Percentiles rank a stretch among this genome's conserved stretches.
phyloP scores from a whole-genome alignment of 2,329 filamentous ascomycete genomes.

The Macrophomina tecta region DNA sequence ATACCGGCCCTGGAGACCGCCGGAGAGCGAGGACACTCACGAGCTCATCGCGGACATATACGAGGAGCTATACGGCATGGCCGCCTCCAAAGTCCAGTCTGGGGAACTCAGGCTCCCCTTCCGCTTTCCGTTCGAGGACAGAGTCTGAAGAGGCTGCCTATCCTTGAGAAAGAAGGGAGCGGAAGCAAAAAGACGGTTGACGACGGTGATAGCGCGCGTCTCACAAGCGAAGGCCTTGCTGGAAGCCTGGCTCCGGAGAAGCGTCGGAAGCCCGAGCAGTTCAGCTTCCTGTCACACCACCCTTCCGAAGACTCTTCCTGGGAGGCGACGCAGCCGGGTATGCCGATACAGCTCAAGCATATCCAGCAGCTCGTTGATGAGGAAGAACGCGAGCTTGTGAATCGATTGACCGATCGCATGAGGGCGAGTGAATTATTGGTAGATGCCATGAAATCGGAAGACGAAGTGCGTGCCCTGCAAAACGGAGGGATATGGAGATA shows the following conservation, averaged over 20 bases:
- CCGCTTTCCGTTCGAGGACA: not conserved
- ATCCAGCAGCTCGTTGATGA: too few relatives aligned
- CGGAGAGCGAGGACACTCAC: not conserved
- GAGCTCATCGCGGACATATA: not conserved
- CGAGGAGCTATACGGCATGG: not conserved
- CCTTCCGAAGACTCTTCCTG: too few relatives aligned
- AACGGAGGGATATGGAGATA: too few relatives aligned
- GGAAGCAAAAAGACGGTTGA: not conserved
- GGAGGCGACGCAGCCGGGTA: too few relatives aligned
- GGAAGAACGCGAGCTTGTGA: too few relatives aligned
- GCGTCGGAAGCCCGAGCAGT: too few relatives aligned
- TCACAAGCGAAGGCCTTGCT: not conserved
- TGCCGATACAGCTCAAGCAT: too few relatives aligned
- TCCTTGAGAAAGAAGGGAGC: not conserved
- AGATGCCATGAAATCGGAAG: too few relatives aligned
- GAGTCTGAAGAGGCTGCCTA: not conserved
- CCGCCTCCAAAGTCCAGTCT: not conserved
- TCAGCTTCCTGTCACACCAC: too few relatives aligned
- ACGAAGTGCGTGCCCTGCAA: too few relatives aligned
- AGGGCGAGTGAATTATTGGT: too few relatives aligned
- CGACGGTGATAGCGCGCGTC: not conserved
- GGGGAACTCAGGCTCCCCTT: not conserved
- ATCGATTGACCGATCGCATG: too few relatives aligned
- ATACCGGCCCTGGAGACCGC: not conserved
- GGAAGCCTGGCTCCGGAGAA: not conserved